Base-by-base conservation (phyloP, 805 yeast species). In the Zygoascus ofunaensis region DNA sequence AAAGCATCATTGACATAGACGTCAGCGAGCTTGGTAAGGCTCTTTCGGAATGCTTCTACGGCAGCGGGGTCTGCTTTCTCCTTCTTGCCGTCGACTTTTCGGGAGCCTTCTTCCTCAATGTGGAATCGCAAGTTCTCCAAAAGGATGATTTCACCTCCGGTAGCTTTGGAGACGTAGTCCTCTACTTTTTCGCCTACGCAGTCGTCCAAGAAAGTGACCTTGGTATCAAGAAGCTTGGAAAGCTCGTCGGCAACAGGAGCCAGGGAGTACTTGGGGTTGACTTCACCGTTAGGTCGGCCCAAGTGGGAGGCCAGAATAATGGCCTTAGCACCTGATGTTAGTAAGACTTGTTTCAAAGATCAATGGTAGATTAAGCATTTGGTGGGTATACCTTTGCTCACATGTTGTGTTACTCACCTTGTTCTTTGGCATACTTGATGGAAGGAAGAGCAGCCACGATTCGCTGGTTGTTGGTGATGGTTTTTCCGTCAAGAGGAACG, bases 391-490 rank as follows among this genome's bases (percentile, higher is more conserved):
- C n/a, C n/a, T n/a, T n/a, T n/a, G n/a, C n/a, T n/a, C n/a, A n/a
- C n/a, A n/a, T n/a, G n/a, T n/a, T n/a, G n/a, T n/a, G 14, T 19
- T 5, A 37, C 41, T n/a, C 24, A 37, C 41, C 43, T 57, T 90
- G 82, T 64, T 85, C 90, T 65, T 84, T 73, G 44, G 90, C 97
- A 68, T 90, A 92, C 71, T 94, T 70, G 74, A 92, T 92, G 58
- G 99, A 90, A 69, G 99, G 99, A 61, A 94, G 73, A 57, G 99
- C 98, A 66, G 98, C 99, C 61, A 89, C 97, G 64, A 92, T 92
- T 74, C 99, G 83, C 75, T 92, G 97, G 77, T 92, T 94, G 80
- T 94, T 92, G 74, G 99, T 94, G 76, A 92, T 92, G 66, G 81
- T 89, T 62, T 77, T 78, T 58, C 97, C 97, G 64, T 92, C 97